Evolutionary conservation across 2,329 filamentous ascomycete genomes (phyloP).

Genomic region (Cercospora berteroae): DNA sequence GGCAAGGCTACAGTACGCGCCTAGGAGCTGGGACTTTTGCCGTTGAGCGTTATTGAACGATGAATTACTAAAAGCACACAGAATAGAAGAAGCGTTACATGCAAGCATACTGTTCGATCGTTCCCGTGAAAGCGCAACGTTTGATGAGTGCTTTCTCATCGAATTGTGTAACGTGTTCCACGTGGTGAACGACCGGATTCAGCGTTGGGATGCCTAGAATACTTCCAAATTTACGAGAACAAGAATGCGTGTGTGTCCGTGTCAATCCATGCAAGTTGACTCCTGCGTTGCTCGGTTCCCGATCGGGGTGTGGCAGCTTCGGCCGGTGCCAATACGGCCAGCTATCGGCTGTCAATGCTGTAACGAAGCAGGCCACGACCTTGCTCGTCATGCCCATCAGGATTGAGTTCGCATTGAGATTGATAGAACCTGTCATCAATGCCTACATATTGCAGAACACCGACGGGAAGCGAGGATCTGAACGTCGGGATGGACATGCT

Average conservation of each 20-base stretch:
- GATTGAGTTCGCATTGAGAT: background rate
- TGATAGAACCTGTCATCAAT: background rate
- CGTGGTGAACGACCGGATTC: background rate
- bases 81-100: background rate
- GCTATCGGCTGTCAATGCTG: no score
- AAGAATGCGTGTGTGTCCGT: background rate
- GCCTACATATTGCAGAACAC: background rate
- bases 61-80: background rate
- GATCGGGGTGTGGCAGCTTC: background rate
- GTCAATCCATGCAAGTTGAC: background rate
- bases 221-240: background rate
- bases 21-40: background rate
- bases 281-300: background rate
- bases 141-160: background rate
- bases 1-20: conserved; percentile 36
- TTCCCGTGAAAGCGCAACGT: background rate
- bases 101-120: background rate
- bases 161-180: background rate
- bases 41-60: background rate
- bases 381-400: background rate
- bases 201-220: background rate
- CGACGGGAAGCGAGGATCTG: background rate
- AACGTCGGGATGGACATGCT: background rate
- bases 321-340: background rate
- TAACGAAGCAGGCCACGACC: background rate